These are phyloP conservation scores for Entomortierella beljakovae DNA, from an alignment of 192 early-diverging fungal species.

Conservation along the genomic window DNA sequence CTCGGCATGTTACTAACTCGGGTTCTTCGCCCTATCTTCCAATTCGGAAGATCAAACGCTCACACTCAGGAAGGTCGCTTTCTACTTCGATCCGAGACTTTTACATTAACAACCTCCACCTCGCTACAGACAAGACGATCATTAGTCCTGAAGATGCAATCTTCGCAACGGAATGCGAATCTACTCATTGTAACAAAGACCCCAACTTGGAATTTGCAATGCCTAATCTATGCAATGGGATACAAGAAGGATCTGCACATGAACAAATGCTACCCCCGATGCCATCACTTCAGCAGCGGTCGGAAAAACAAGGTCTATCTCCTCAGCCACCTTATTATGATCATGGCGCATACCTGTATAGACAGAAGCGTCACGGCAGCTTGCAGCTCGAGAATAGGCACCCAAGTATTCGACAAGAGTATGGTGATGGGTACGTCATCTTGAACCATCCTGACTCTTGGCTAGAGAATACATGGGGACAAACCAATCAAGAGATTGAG, in stretches of 20 bases:
- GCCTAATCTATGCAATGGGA: conserved; percentile 2
- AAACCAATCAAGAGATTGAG: neutral
- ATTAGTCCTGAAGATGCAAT: conserved; percentile 50
- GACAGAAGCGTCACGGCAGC: conserved; percentile 43
- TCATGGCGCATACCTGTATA: neutral
- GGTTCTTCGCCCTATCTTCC: conserved; percentile 18
- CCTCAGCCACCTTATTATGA: neutral
- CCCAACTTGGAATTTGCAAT: no score
- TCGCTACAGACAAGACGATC: neutral
- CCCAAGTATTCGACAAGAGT: conserved; percentile 38
- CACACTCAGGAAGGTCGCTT: conserved; percentile 20
- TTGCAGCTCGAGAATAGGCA: conserved; percentile 29
- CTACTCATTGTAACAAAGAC: conserved; percentile 2
- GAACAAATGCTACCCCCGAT: neutral
- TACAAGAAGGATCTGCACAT: conserved; percentile 9
- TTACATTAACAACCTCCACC: conserved; percentile 22
- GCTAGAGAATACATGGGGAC: neutral
- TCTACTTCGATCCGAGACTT: conserved; percentile 32
- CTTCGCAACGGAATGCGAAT: conserved; percentile 58
- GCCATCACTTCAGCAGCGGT: neutral
- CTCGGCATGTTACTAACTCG: conserved; percentile 29
- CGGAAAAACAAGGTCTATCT: neutral
- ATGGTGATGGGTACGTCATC: conserved; percentile 34
- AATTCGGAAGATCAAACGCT: conserved; percentile 29
- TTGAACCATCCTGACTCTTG: conserved; percentile 9